These are phyloP conservation scores for Neofusicoccum parvum DNA, from an alignment of 2,329 filamentous ascomycete species.

Conservation along the genomic window DNA sequence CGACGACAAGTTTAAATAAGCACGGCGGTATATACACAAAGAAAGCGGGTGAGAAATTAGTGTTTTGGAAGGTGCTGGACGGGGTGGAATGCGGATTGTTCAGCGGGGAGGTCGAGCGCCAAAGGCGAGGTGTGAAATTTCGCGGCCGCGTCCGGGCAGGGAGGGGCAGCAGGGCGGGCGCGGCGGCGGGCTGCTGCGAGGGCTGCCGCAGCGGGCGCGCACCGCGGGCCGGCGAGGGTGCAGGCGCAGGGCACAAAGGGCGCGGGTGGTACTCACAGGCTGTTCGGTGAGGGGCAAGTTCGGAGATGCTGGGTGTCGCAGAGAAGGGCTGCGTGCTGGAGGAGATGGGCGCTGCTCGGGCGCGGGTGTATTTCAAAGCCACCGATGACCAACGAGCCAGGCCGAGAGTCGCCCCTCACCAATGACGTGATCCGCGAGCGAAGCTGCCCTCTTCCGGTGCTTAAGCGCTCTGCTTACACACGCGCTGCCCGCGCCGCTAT, in stretches of 20 bases:
- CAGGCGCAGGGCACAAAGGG: background rate
- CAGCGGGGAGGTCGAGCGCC: constrained; percentile 14
- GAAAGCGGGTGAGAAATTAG: constrained; percentile 20
- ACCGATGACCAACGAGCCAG: constrained; percentile 3
- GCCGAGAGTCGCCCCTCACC: constrained; percentile 7
- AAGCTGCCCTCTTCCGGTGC: constrained; percentile 10
- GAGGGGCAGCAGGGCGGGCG: constrained; percentile 9
- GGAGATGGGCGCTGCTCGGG: constrained; percentile 1
- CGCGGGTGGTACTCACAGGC: background rate
- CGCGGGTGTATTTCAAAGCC: constrained; percentile 18
- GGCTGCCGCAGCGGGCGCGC: background rate
- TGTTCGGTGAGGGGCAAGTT: constrained; percentile 3
- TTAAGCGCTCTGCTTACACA: background rate
- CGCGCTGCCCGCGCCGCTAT: background rate
- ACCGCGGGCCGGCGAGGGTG: background rate
- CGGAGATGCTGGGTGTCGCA: background rate
- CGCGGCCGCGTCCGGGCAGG: constrained; percentile 19
- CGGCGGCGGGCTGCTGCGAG: background rate
- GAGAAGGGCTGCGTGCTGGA: background rate
- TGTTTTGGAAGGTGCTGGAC: constrained; percentile 27
- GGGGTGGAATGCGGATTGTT: constrained; percentile 35
- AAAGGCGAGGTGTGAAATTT: constrained; percentile 16
- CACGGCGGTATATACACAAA: constrained; percentile 29
- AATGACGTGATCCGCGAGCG: constrained; percentile 16
- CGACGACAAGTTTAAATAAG: constrained; percentile 24